Evolutionary conservation across 2,329 filamentous ascomycete genomes (phyloP), one percentile per base, ranked within the genome.

Genomic region (Trichothecium roseum): DNA sequence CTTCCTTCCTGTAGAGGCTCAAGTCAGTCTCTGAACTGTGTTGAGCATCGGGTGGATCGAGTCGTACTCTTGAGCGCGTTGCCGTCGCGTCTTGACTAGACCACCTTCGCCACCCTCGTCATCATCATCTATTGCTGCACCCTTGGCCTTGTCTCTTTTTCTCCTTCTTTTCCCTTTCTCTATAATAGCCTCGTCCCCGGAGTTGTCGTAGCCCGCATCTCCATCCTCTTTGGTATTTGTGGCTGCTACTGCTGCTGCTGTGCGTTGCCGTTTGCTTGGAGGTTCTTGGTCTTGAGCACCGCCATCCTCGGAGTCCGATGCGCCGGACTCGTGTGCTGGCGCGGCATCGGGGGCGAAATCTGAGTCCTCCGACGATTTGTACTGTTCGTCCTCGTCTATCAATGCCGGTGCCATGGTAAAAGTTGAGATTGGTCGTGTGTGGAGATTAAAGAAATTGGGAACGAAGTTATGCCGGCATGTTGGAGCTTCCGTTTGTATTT

Each of bases 171-270:
- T 73, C 14, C 70, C 77, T 43, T 69, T 77, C 31, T 71, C 62
- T 45, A 85, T 79, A 37, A 83, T 71, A 1, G 71, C 69, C 48
- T 85, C 81, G 47, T 85, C 81, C n/a, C 80, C 81, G 1, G 81
- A 84, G 44, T 81, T 81, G 40, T 76, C 70, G 40, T 76, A 74
- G 1, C 66, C 74, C 0, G 61, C 62, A 42, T 71, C 66, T 4
- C 64, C 59, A 2, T 44, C 43, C 13, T 45, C 45, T 10, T 37
- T 50, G 28, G 45, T 32, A 10, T 54, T 29, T 26, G 30, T n/a
- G 26, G 20, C n/a, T 32, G 15, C 37, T 17, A 9, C 12, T 7
- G n/a, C 37, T 10, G 31, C 38, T 18, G 31, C 39, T 31, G 39
- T 29, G n/a, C 34, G 44, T 24, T 40, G 44, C 36, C 45, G 47